Evolutionary conservation across 805 yeast genomes (phyloP).

Genomic region (Komagataella phaffii): DNA sequence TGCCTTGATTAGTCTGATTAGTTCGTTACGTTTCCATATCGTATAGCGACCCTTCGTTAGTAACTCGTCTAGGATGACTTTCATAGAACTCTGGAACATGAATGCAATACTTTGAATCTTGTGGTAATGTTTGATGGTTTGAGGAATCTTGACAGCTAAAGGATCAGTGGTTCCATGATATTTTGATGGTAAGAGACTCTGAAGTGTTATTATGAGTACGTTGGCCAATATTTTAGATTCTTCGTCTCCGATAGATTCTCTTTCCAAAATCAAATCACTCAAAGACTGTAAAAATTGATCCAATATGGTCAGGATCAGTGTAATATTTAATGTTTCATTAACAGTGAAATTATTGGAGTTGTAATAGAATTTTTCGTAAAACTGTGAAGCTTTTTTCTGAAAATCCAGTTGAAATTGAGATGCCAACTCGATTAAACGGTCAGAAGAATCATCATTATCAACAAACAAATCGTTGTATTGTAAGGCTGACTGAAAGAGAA

Average conservation of each 20-base stretch:
- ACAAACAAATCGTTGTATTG: conserved; percentile 4
- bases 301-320: conserved; percentile 7
- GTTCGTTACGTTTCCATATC: conserved; percentile 34
- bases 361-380: conserved; percentile 6
- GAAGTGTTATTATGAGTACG: conserved; percentile 3
- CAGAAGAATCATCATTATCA: conserved; percentile 7
- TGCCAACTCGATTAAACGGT: conserved; percentile 3
- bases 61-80: conserved; percentile 32
- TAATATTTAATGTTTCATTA: conserved; percentile 11
- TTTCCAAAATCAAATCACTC: conserved; percentile 7
- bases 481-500: neutral
- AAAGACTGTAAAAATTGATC: conserved; percentile 9
- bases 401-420: conserved; percentile 5
- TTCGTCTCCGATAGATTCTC: conserved; percentile 17
- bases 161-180: neutral
- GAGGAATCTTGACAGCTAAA: neutral
- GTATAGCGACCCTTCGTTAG: conserved; percentile 37
- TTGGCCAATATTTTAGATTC: conserved; percentile 14
- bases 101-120: conserved; percentile 15
- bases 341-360: conserved; percentile 3
- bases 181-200: neutral
- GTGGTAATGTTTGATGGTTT: conserved; percentile 6
- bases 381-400: conserved; percentile 3
- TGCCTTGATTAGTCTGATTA: conserved; percentile 24
- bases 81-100: conserved; percentile 21